Conservation (phyloP, 257 asterid species). For the Catharanthus roseus region DNA sequence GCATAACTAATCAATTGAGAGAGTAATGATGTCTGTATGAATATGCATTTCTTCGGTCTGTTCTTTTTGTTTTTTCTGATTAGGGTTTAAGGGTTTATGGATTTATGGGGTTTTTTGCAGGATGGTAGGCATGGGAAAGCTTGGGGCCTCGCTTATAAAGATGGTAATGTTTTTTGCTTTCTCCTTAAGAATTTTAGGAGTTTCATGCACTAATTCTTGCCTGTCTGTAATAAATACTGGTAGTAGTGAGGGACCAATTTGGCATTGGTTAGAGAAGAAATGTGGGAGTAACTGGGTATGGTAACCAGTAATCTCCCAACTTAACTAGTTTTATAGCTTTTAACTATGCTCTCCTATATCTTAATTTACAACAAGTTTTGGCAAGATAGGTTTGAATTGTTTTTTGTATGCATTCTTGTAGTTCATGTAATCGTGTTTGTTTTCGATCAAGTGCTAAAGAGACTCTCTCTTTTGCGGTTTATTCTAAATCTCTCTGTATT, state of each 20-base stretch:
- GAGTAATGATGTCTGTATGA: background rate
- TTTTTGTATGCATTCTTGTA: background rate
- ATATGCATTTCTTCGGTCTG: background rate
- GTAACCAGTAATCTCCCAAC: too few species aligned
- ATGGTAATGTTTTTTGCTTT: conserved; percentile 38
- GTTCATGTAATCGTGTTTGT: background rate
- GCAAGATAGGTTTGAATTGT: background rate
- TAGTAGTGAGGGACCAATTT: background rate
- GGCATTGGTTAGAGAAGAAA: conserved; percentile 2
- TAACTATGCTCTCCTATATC: background rate
- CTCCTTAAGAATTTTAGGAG: background rate
- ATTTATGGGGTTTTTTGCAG: conserved; percentile 39
- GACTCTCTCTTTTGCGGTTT: background rate
- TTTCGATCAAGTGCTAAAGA: background rate
- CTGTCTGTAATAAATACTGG: background rate
- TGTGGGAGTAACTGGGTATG: background rate
- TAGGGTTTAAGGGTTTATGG: conserved; percentile 12
- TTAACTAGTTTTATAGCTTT: background rate
- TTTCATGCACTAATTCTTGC: background rate
- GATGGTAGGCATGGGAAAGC: conserved; percentile 97
- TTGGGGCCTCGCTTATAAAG: conserved; percentile 86
- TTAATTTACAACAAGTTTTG: background rate
- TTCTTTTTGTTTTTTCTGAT: background rate
- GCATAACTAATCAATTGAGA: background rate
- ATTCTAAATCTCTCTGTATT: background rate